These are phyloP conservation scores for Discostella stelligera DNA, from an alignment of 352 stramenopile species.

Conservation along the genomic window DNA sequence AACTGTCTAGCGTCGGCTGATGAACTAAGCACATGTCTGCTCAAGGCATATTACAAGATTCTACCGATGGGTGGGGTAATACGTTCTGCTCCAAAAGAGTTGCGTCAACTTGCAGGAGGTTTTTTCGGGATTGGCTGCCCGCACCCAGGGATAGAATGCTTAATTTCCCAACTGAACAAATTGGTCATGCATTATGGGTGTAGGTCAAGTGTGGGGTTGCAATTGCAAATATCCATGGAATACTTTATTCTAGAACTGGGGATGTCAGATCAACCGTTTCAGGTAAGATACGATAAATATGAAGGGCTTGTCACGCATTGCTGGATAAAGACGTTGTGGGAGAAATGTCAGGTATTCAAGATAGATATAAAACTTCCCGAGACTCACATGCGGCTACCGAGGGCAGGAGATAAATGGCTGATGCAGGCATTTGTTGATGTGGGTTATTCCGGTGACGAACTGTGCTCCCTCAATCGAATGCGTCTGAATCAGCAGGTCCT, in stretches of 20 bases:
- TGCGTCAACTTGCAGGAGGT: neutral
- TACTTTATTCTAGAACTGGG: neutral
- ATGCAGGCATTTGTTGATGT: no score
- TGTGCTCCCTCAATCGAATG: no score
- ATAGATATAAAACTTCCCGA: neutral
- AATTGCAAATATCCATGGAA: conserved; percentile 7
- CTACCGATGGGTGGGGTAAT: neutral
- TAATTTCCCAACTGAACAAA: neutral
- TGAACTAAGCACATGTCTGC: neutral
- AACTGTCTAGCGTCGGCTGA: neutral
- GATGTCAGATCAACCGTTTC: neutral
- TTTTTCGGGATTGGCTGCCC: neutral
- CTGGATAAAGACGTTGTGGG: no score
- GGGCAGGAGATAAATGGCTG: no score
- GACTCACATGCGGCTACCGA: no score
- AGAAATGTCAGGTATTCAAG: no score
- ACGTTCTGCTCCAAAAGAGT: neutral
- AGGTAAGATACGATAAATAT: no score
- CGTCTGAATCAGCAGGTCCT: no score
- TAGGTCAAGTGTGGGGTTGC: conserved; percentile 3
- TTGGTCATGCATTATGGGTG: neutral
- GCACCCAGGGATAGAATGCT: conserved; percentile 2
- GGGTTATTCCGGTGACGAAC: no score
- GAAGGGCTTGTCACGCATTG: no score
- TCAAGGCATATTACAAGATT: neutral